Evolutionary conservation across 768 basidiomycete species (phyloP).

Genomic region (Termitomyces sp.): DNA sequence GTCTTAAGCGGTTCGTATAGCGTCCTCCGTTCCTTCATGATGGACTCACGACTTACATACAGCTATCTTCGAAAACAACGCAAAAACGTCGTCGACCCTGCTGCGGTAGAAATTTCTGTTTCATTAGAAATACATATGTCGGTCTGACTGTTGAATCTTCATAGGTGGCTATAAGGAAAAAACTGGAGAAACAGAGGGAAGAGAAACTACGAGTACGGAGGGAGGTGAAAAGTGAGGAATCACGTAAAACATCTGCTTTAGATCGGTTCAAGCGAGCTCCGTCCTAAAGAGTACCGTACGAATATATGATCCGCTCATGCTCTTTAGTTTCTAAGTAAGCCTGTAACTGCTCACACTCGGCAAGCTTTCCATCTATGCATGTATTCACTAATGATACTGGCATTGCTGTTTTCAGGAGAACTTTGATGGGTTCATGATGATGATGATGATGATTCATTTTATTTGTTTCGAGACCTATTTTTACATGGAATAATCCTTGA

Average conservation of each 20-base stretch:
- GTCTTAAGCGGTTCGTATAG: conserved; percentile 62
- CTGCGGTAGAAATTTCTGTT: conserved; percentile 42
- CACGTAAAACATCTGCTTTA: conserved; percentile 34
- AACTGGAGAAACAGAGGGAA: conserved; percentile 57
- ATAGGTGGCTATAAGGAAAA: conserved; percentile 63
- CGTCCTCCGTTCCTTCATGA: not conserved
- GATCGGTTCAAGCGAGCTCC: conserved; percentile 35
- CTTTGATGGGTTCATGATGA: too few relatives aligned
- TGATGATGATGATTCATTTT: too few relatives aligned
- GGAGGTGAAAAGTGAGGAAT: conserved; percentile 27
- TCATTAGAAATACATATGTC: not conserved
- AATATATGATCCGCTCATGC: not conserved
- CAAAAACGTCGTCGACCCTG: conserved; percentile 92
- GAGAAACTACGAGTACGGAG: conserved; percentile 35
- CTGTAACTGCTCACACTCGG: too few relatives aligned
- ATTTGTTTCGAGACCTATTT: too few relatives aligned
- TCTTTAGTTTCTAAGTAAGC: too few relatives aligned
- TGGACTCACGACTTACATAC: conserved; percentile 15
- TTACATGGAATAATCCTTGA: too few relatives aligned
- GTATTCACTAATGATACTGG: too few relatives aligned
- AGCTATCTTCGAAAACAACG: conserved; percentile 84
- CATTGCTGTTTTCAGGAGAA: too few relatives aligned
- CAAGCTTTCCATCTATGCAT: too few relatives aligned
- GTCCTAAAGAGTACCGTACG: conserved; percentile 4
- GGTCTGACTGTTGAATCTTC: not conserved